These are phyloP conservation scores for Nematocida ironsii DNA, from an alignment of 371 early-diverging fungal genomes.

Conservation along the genomic window DNA sequence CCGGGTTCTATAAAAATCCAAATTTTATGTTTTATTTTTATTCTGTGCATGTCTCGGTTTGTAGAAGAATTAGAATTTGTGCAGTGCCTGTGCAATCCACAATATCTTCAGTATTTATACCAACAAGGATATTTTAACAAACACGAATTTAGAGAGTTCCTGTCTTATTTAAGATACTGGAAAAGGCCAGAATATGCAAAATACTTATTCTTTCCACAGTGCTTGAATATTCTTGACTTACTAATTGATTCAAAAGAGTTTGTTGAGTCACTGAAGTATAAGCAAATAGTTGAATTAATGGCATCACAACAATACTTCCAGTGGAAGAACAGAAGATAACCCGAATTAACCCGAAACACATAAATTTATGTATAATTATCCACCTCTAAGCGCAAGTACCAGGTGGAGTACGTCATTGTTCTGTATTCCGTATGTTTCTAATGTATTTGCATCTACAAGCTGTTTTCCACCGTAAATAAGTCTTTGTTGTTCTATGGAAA, in stretches of 20 bases:
- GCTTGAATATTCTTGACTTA: slow-evolving; percentile 64
- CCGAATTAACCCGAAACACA: not conserved
- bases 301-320: slow-evolving; percentile 49
- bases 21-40: slow-evolving; percentile 10
- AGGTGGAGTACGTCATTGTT: slow-evolving; percentile 94
- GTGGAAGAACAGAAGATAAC: slow-evolving; percentile 54
- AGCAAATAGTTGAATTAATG: slow-evolving; percentile 52
- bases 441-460: slow-evolving; percentile 72
- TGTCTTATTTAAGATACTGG: slow-evolving; percentile 68
- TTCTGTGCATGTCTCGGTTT: slow-evolving; percentile 55
- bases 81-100: slow-evolving; percentile 70
- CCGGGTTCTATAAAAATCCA: no score
- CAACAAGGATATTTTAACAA: slow-evolving; percentile 66
- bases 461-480: slow-evolving; percentile 62
- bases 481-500: slow-evolving; percentile 57
- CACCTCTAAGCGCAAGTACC: slow-evolving; percentile 92
- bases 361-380: slow-evolving; percentile 60
- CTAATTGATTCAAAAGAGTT: slow-evolving; percentile 59
- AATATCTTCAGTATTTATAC: slow-evolving; percentile 67
- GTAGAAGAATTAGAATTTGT: slow-evolving; percentile 70
- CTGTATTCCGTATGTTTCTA: slow-evolving; percentile 75
- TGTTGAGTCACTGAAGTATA: slow-evolving; percentile 55
- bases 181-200: slow-evolving; percentile 59
- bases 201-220: slow-evolving; percentile 69
- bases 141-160: slow-evolving; percentile 62